phyloP scores from a whole-genome alignment of 2,329 filamentous ascomycete genomes.

The Pseudogymnoascus sp. region DNA sequence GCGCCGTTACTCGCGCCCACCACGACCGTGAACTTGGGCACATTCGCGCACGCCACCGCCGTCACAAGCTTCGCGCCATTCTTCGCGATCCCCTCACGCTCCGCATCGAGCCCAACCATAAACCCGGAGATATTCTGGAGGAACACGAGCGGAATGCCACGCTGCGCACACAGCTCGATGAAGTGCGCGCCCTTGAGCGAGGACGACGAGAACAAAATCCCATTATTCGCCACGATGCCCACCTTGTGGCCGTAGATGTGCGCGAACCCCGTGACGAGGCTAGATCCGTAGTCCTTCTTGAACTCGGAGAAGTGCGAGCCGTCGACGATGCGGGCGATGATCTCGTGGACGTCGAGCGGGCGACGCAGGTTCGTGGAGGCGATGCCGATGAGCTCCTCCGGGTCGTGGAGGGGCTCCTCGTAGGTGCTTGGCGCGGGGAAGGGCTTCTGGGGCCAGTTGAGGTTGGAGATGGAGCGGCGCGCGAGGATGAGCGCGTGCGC shows the following conservation, averaged over 20 bases:
- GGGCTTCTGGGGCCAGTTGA: constrained; percentile 67
- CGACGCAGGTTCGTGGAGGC: constrained; percentile 83
- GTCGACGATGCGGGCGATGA: constrained; percentile 89
- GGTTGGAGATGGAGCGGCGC: constrained; percentile 72
- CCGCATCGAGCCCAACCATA: constrained; percentile 92
- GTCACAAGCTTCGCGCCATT: constrained; percentile 96
- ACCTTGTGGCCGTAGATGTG: constrained; percentile 83
- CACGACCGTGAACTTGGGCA: constrained; percentile 95
- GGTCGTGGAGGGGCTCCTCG: constrained; percentile 71
- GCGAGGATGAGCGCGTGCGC: constrained; percentile 84
- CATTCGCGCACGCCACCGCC: constrained; percentile 85
- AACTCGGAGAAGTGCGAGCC: constrained; percentile 88
- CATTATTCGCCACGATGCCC: constrained; percentile 92
- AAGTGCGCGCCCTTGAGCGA: constrained; percentile 94
- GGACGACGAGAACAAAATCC: constrained; percentile 84
- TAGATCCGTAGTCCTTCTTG: constrained; percentile 83
- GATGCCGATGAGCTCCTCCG: constrained; percentile 76
- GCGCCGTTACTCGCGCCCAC: constrained; percentile 90
- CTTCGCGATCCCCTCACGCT: constrained; percentile 93
- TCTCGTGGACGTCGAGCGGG: constrained; percentile 76
- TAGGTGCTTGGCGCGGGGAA: constrained; percentile 40
- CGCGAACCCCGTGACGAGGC: constrained; percentile 86
- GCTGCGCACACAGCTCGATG: constrained; percentile 86
- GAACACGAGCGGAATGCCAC: constrained; percentile 83
- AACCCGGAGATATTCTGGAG: constrained; percentile 96